phyloP scores from a whole-genome alignment of 345 rosid genomes.

The Lumnitzera racemosa region DNA sequence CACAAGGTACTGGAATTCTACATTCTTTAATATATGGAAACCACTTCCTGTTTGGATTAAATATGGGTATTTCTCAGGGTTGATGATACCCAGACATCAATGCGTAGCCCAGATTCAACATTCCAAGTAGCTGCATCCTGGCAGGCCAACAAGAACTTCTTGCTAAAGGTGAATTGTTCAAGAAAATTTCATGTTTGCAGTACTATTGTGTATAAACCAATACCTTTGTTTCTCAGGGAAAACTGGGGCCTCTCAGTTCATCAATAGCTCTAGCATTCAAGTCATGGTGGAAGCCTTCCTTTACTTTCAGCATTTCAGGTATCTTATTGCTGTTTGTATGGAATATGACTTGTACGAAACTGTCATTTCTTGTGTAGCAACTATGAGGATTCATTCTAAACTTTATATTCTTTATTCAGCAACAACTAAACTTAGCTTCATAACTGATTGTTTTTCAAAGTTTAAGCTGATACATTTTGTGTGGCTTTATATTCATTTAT shows the following conservation, averaged over 20 bases:
- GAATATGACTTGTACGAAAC: no score
- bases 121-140: conserved; percentile 90
- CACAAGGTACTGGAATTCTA: conserved; percentile 44
- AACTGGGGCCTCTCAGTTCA: conserved; percentile 74
- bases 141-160: conserved; percentile 92
- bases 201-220: no score
- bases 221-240: conserved; percentile 38
- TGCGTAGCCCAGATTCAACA: conserved; percentile 44
- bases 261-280: conserved; percentile 70
- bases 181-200: neutral
- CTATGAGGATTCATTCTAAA: no score
- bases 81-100: conserved; percentile 38
- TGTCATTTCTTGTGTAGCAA: no score
- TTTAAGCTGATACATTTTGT: no score
- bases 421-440: no score
- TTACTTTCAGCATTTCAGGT: conserved; percentile 78
- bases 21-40: neutral
- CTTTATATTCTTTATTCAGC: no score
- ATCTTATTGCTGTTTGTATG: neutral
- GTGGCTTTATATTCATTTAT: no score
- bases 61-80: conserved; percentile 30
- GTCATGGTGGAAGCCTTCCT: conserved; percentile 98
- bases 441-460: no score
- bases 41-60: conserved; percentile 12
- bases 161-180: conserved; percentile 52